Base-by-base conservation (phyloP, 345 rosid genomes). In the Garcia nutans region DNA sequence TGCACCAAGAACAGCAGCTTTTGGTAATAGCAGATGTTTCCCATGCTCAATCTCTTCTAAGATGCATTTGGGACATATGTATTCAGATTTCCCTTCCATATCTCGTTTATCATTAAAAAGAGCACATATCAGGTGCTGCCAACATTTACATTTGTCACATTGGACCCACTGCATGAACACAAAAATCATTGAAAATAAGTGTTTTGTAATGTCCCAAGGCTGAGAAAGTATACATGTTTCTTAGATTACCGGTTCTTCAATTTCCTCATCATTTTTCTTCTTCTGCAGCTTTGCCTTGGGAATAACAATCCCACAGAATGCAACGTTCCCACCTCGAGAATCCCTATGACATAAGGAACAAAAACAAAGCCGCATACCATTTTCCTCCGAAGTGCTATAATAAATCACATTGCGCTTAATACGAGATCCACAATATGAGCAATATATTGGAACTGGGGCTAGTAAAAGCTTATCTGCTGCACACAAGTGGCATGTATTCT, bases 111-210 rank as follows among this genome's bases (percentile, higher is more conserved):
- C 72, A 83, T 90, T 90, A 77, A 81, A 88, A 22, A 90, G 88
- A 72, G 87, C 89, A 83, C 93, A 89, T 76, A 86, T 88, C 73
- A 85, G 87, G 77, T 89, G 93, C 78, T 89, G 93, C 93, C 90
- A 88, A 47, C 66, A 64, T 61, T 77, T 57, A 63, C 91, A 89
- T 81, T 80, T 82, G 74, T 77, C 86, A 74, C 93, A 89, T 54
- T 70, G 83, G 74, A 88, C 90, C 90, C 90, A 89, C 91, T 86
- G 85, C 73, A 75, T 49, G 70, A 81, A 63, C 12, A 78, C 56
- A 78, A 60, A 33, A 26, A 42, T n/a, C 26, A 0, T 23, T n/a
- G 23, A 16, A 47, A 64, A 28, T 70, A 44, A 74, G 55, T 63
- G 17, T 33, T 74, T 37, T 70, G 71, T 62, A 33, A 42, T 42